Conservation (phyloP, 495 filamentous ascomycete species). For the Paragyromitra xinjiangensis region DNA sequence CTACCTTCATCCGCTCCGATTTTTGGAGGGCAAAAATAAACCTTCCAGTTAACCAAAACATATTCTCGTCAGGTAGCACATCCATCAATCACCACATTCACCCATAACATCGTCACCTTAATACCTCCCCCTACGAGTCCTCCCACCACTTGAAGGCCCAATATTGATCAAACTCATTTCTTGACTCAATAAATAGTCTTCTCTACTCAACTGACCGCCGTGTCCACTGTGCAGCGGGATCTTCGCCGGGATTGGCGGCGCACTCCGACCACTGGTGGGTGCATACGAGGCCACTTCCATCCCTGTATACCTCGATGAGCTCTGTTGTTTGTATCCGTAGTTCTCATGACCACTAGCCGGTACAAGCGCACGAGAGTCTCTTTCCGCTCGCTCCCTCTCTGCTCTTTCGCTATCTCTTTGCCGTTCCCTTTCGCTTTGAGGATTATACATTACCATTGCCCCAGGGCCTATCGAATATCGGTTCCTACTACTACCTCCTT, state of each 20-base stretch:
- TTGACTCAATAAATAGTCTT: conserved; percentile 55
- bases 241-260: conserved; percentile 54
- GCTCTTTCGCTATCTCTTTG: conserved; percentile 42
- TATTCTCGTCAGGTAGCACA: not conserved
- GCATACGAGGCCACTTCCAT: conserved; percentile 54
- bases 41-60: not conserved
- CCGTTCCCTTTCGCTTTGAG: conserved; percentile 52
- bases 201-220: conserved; percentile 41
- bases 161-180: conserved; percentile 58
- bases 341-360: conserved; percentile 45
- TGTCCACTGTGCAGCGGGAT: conserved; percentile 45
- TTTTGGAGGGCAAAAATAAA: not conserved
- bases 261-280: conserved; percentile 29
- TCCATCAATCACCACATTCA: conserved; percentile 1
- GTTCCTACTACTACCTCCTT: conserved; percentile 33
- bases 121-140: conserved; percentile 44
- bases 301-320: conserved; percentile 30
- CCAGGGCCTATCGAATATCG: conserved; percentile 53
- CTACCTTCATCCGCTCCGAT: conserved; percentile 1
- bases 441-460: conserved; percentile 57
- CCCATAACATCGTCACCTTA: conserved; percentile 23
- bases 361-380: conserved; percentile 55
- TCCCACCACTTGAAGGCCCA: conserved; percentile 41
- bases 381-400: conserved; percentile 44
- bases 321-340: conserved; percentile 52